Percentiles rank a stretch among this genome's conserved stretches.
Evolutionary conservation across 371 early-diverging fungal genomes (phyloP).

Genomic region (Lichtheimia hyalospora): DNA sequence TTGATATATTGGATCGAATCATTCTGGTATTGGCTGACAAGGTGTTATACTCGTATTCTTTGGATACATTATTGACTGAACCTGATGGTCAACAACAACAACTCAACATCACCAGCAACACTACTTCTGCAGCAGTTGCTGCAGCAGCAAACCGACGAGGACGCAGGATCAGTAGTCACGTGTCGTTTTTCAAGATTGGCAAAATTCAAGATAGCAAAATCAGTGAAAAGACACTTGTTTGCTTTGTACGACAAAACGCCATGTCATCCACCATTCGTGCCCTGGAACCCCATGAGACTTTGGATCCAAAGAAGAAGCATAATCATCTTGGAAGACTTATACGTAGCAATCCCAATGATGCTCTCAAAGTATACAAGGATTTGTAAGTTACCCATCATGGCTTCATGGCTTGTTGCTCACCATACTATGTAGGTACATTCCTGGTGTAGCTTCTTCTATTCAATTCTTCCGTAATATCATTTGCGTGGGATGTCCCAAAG

Average conservation of each 20-base stretch:
- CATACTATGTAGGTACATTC: conserved; percentile 59
- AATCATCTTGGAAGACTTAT: conserved; percentile 47
- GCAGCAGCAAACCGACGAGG: conserved; percentile 42
- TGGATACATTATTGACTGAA: conserved; percentile 54
- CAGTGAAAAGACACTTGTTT: conserved; percentile 49
- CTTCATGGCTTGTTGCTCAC: not conserved
- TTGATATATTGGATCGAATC: conserved; percentile 71
- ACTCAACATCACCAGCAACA: not conserved
- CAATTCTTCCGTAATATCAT: conserved; percentile 81
- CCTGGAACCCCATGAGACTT: conserved; percentile 61
- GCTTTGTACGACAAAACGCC: conserved; percentile 67
- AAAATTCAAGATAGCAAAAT: conserved; percentile 59
- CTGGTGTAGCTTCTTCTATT: conserved; percentile 78
- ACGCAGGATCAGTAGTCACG: conserved; percentile 69
- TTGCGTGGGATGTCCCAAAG: conserved; percentile 88
- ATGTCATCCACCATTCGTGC: conserved; percentile 70
- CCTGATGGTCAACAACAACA: not conserved
- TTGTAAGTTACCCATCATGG: conserved; percentile 44
- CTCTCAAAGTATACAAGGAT: conserved; percentile 71
- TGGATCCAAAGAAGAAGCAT: conserved; percentile 50
- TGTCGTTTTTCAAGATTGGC: conserved; percentile 87
- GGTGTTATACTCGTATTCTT: conserved; percentile 66
- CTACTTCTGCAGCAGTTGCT: conserved; percentile 21
- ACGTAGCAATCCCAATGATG: conserved; percentile 37
- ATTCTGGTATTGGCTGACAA: conserved; percentile 80